These are phyloP conservation scores for Candida sp. DNA, from an alignment of 1,139 yeast genomes.

Conservation along the genomic window DNA sequence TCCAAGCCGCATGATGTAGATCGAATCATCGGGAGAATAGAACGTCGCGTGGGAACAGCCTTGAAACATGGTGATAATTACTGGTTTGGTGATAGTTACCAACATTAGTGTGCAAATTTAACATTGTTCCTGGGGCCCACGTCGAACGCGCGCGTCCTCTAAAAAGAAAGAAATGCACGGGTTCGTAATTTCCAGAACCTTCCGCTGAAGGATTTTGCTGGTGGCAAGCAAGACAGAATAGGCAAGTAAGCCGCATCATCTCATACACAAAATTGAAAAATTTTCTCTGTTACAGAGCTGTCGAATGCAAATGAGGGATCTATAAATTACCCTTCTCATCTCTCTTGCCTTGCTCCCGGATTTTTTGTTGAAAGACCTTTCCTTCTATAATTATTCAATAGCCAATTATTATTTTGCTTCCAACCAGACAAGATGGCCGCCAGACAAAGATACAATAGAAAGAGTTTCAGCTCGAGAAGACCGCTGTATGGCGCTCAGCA, in stretches of 20 bases:
- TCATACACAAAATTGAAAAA: conserved; percentile 9
- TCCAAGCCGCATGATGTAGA: neutral
- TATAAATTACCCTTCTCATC: conserved; percentile 1
- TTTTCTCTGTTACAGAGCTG: neutral
- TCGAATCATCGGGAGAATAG: neutral
- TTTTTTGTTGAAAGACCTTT: neutral
- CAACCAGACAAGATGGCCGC: too few relatives aligned
- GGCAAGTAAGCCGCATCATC: conserved; percentile 14
- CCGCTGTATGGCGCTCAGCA: conserved; percentile 1
- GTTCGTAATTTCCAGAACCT: conserved; percentile 2
- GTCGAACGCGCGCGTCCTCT: neutral
- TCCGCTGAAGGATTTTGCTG: neutral
- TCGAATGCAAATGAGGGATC: neutral
- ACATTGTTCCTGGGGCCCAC: neutral
- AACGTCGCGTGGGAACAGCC: neutral
- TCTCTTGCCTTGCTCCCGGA: neutral
- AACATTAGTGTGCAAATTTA: neutral
- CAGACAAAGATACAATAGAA: conserved; percentile 9
- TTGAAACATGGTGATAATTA: neutral
- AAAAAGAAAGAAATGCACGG: neutral
- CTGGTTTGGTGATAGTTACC: neutral
- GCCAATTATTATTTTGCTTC: neutral
- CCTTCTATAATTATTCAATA: too few relatives aligned
- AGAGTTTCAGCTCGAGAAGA: conserved; percentile 6
- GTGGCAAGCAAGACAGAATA: neutral